These are phyloP conservation scores for Lodderomyces metapsilosis DNA, from an alignment of 1,139 yeast species.

Conservation along the genomic window DNA sequence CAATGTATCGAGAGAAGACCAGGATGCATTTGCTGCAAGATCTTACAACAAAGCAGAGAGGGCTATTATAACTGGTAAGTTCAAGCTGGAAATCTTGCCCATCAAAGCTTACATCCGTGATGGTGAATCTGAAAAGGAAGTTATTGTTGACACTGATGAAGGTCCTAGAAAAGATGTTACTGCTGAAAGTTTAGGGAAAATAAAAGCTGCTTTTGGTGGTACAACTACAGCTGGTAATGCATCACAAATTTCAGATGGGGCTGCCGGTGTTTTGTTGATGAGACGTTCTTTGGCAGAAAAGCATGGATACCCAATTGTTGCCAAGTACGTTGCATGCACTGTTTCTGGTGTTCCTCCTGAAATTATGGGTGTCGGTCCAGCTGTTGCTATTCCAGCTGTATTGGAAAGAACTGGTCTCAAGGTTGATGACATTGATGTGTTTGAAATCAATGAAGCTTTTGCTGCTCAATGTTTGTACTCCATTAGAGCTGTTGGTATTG, in stretches of 20 bases:
- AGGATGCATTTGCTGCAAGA: conserved; percentile 83
- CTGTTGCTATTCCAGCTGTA: conserved; percentile 35
- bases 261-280: conserved; percentile 36
- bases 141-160: conserved; percentile 71
- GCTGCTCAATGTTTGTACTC: conserved; percentile 18
- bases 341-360: conserved; percentile 40
- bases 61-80: conserved; percentile 72
- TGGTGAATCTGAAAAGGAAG: conserved; percentile 28
- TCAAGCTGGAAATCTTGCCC: conserved; percentile 85
- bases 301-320: conserved; percentile 34
- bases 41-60: conserved; percentile 82
- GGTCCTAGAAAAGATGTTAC: conserved; percentile 91
- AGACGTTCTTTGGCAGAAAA: conserved; percentile 34
- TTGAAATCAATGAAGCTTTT: conserved; percentile 17
- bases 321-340: conserved; percentile 37
- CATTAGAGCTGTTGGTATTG: conserved; percentile 12
- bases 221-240: conserved; percentile 43
- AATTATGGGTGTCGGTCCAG: conserved; percentile 44
- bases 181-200: too few species aligned
- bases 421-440: conserved; percentile 15
- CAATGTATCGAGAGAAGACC: conserved; percentile 63
- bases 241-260: conserved; percentile 45
- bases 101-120: conserved; percentile 46
- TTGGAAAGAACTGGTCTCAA: conserved; percentile 17
- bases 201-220: too few species aligned